Evolutionary conservation across 805 yeast species (phyloP).

Genomic region (Lipomyces yamanashiensis): DNA sequence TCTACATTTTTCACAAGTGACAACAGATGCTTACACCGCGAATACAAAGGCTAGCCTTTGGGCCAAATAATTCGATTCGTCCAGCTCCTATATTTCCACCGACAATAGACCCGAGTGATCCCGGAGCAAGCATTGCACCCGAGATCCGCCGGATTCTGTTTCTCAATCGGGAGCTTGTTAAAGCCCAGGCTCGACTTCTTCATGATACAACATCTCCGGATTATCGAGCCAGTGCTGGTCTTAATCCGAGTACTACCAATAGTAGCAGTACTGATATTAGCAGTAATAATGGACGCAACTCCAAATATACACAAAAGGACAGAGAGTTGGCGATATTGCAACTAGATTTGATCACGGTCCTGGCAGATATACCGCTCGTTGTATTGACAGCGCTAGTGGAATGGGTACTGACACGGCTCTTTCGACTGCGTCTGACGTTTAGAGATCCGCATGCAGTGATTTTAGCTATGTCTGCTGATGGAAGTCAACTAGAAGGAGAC

Average conservation of each 20-base stretch:
- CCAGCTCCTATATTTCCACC: background rate
- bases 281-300: background rate
- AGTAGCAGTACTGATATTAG: too few relatives aligned
- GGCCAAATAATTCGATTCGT: slow-evolving; percentile 3
- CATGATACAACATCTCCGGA: background rate
- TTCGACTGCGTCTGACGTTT: background rate
- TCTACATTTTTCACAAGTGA: background rate
- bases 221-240: background rate
- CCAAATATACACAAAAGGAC: background rate
- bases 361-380: background rate
- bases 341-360: background rate
- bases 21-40: background rate
- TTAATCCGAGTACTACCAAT: background rate
- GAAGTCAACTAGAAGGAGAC: background rate
- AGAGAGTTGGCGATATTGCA: background rate
- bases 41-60: slow-evolving; percentile 7
- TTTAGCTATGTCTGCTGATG: background rate
- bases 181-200: background rate
- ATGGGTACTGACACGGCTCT: slow-evolving; percentile 1
- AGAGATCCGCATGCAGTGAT: background rate
- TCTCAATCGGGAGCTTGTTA: background rate
- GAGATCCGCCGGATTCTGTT: slow-evolving; percentile 5
- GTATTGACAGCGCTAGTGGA: background rate
- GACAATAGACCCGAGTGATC: background rate
- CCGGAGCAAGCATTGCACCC: background rate